These are phyloP conservation scores for Eucalyptus pauciflora DNA, from an alignment of 345 rosid species.

Conservation along the genomic window DNA sequence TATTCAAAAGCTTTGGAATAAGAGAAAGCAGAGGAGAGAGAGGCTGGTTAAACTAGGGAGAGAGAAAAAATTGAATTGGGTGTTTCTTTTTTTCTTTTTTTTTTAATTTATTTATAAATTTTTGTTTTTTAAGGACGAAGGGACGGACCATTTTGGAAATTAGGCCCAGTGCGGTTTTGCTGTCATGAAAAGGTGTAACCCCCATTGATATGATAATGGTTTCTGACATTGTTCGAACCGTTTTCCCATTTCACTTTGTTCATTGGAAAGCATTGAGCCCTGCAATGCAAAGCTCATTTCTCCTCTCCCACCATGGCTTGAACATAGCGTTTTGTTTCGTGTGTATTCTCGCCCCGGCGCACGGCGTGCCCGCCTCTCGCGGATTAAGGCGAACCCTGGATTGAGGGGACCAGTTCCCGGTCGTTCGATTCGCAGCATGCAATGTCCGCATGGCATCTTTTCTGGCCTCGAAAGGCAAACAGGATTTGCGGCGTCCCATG, in stretches of 20 bases:
- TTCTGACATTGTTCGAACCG: not conserved
- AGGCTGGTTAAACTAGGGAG: not conserved
- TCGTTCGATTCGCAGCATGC: not conserved
- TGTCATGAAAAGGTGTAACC: not conserved
- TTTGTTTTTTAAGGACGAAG: not conserved
- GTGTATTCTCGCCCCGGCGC: not conserved
- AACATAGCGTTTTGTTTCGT: not conserved
- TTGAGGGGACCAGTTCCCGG: not conserved
- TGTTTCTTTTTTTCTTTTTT: not conserved
- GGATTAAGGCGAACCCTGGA: not conserved
- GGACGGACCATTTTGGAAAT: not conserved
- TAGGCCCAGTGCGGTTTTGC: not conserved
- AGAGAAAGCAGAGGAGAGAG: constrained; percentile 4
- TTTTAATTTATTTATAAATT: not conserved
- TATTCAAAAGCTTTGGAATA: constrained; percentile 13
- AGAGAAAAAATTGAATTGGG: not conserved
- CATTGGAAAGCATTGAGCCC: not conserved
- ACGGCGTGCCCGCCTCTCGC: not conserved
- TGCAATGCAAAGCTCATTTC: not conserved
- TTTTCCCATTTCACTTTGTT: not conserved
- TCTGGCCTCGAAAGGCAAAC: not conserved
- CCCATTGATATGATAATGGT: not conserved
- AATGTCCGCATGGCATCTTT: not conserved
- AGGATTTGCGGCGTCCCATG: not conserved
- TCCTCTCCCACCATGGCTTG: not conserved